Evolutionary conservation across 768 basidiomycete genomes (phyloP).

Genomic region (Gymnopilus junonius): DNA sequence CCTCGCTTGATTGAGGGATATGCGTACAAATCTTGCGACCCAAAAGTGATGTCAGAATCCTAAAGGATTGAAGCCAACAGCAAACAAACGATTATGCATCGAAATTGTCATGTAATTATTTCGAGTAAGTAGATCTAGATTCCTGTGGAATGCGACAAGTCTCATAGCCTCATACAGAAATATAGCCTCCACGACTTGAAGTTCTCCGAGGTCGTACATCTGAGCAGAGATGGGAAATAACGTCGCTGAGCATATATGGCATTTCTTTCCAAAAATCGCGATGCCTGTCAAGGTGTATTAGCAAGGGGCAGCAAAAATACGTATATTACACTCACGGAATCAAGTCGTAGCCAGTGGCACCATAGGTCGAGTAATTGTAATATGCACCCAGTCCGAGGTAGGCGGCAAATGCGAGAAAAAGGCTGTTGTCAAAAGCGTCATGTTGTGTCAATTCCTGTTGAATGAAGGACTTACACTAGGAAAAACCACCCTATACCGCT

Average conservation of each 20-base stretch:
- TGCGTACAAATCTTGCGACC: too few species aligned
- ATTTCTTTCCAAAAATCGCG: slow-evolving; percentile 92
- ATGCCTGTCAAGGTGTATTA: slow-evolving; percentile 52
- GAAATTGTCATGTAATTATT: background rate
- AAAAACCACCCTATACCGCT: slow-evolving; percentile 92
- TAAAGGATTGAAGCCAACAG: background rate
- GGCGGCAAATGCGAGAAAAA: slow-evolving; percentile 64
- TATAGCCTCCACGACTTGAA: slow-evolving; percentile 72
- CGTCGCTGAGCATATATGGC: slow-evolving; percentile 82
- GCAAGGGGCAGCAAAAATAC: background rate
- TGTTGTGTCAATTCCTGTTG: background rate
- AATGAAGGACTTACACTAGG: slow-evolving; percentile 60
- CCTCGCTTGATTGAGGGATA: too few species aligned
- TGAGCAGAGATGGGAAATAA: slow-evolving; percentile 77
- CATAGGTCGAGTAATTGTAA: slow-evolving; percentile 88
- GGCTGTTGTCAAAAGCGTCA: slow-evolving; percentile 35
- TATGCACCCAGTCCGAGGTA: slow-evolving; percentile 85
- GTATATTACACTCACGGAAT: slow-evolving; percentile 65
- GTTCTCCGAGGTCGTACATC: slow-evolving; percentile 68
- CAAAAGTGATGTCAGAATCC: too few species aligned
- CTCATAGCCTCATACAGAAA: slow-evolving; percentile 60
- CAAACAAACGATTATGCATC: background rate
- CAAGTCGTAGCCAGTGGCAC: slow-evolving; percentile 80
- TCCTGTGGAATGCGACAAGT: background rate
- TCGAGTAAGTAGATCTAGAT: background rate